phyloP scores from a whole-genome alignment of 2,329 filamentous ascomycete species.

The Talaromyces pinophilus region DNA sequence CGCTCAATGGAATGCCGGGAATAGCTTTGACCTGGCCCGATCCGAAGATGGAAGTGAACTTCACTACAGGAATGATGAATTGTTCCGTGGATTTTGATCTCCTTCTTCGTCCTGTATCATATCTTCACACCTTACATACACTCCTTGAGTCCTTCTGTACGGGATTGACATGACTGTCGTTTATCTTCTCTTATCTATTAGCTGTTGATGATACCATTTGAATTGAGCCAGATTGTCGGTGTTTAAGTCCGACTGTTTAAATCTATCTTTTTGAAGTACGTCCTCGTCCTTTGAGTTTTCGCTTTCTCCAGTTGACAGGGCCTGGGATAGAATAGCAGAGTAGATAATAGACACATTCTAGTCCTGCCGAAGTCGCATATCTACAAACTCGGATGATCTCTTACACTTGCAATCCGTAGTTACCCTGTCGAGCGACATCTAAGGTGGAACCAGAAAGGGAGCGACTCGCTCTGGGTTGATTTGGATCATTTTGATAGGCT shows the following conservation, averaged over 20 bases:
- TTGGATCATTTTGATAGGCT: no score
- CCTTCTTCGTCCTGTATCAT: constrained; percentile 11
- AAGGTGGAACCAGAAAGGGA: no score
- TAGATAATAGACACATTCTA: no score
- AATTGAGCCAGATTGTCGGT: constrained; percentile 7
- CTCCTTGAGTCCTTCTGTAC: background rate
- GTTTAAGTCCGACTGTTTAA: background rate
- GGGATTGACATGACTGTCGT: constrained; percentile 4
- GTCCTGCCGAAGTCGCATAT: no score
- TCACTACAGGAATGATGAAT: constrained; percentile 47
- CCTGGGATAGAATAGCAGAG: no score
- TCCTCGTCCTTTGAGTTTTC: no score
- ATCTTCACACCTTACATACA: constrained; percentile 2
- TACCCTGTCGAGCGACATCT: no score
- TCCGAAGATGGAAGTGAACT: constrained; percentile 42
- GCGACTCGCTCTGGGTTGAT: no score
- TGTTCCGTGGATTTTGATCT: constrained; percentile 49
- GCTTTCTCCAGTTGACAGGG: no score
- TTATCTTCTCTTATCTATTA: constrained; percentile 11
- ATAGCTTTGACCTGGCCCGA: constrained; percentile 38
- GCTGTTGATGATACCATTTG: constrained; percentile 20
- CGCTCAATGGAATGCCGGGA: constrained; percentile 35
- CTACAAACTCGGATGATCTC: no score
- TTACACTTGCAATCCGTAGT: no score
- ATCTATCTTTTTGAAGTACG: background rate